These are phyloP conservation scores for Acanthamoeba castellanii DNA, from an alignment of 208 protist species.

Conservation along the genomic window DNA sequence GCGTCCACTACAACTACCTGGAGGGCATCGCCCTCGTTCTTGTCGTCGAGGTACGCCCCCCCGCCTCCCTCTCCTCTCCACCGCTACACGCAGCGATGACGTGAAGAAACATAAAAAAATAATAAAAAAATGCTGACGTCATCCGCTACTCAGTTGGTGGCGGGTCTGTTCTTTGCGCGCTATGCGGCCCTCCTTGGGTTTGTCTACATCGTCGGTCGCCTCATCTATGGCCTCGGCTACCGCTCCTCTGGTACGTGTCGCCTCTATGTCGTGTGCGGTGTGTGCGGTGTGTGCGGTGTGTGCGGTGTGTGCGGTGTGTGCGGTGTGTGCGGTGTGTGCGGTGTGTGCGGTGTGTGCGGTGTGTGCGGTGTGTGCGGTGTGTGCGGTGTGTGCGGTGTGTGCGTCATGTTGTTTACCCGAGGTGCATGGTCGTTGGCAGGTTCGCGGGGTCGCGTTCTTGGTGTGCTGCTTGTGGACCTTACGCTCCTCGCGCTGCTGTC, in stretches of 20 bases:
- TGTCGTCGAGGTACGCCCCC: not conserved
- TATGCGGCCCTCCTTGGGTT: constrained; percentile 10
- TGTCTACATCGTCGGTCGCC: constrained; percentile 5
- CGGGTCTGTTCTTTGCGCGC: constrained; percentile 6
- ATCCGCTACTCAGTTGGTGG: not conserved
- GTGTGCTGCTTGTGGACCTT: not conserved
- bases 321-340: too few relatives aligned
- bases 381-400: not conserved
- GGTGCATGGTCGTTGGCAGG: not conserved
- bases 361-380: not conserved
- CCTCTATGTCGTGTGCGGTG: not conserved
- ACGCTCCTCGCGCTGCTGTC: not conserved
- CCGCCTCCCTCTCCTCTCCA: not conserved
- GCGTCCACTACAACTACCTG: constrained; percentile 47
- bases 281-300: not conserved
- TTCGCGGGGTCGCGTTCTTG: not conserved
- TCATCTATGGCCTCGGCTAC: constrained; percentile 19
- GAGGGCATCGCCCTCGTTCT: constrained; percentile 15
- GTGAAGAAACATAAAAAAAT: not conserved
- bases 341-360: not conserved
- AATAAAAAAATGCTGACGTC: not conserved
- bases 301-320: too few relatives aligned
- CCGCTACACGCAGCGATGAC: too few relatives aligned
- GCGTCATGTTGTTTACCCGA: too few relatives aligned
- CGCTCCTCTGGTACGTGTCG: not conserved